Conservation (phyloP, 2,329 filamentous ascomycete species). For the Neopestalotiopsis sp. region DNA sequence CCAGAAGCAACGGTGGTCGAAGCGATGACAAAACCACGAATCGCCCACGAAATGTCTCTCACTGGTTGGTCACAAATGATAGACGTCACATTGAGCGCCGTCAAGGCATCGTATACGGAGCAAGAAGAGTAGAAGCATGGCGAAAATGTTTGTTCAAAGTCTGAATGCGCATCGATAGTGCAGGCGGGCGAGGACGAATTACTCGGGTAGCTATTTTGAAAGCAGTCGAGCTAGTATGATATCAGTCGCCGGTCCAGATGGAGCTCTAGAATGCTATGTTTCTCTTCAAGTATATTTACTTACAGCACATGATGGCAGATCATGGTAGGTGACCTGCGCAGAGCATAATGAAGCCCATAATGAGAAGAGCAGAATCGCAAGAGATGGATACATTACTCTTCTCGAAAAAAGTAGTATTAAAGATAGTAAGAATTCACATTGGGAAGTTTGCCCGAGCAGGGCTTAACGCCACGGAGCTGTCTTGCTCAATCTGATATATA, state of each 20-base stretch:
- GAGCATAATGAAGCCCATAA: background rate
- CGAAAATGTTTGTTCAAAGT: constrained; percentile 8
- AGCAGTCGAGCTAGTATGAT: constrained; percentile 1
- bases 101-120: constrained; percentile 7
- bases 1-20: constrained; percentile 5
- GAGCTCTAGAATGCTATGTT: background rate
- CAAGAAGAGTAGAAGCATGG: constrained; percentile 9
- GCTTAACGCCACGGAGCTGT: background rate
- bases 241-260: background rate
- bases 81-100: constrained; percentile 6
- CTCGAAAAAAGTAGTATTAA: background rate
- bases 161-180: background rate
- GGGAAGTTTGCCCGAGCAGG: background rate
- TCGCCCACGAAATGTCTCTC: constrained; percentile 8
- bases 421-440: background rate
- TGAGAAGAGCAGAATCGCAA: background rate
- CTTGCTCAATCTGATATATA: background rate
- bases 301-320: constrained; percentile 15
- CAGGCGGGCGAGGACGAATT: background rate
- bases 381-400: background rate
- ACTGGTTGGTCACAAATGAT: constrained; percentile 8
- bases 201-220: background rate
- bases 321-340: constrained; percentile 4
- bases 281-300: background rate
- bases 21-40: constrained; percentile 10